Base-by-base conservation (phyloP, 257 asterid genomes). In the Cruciata laevipes region DNA sequence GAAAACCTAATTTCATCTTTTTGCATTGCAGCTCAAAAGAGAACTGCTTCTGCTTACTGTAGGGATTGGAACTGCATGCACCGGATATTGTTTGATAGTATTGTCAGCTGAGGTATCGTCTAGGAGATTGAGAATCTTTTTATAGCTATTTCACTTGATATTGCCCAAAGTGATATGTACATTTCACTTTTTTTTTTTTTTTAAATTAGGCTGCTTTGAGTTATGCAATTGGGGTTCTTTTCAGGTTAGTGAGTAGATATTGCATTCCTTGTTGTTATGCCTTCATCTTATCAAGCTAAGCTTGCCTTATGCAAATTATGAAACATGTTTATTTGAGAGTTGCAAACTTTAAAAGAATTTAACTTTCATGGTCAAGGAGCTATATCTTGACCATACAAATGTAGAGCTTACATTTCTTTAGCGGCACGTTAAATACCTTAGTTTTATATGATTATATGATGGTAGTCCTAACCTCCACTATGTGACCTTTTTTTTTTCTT, bases 31-130 rank as follows among this genome's bases (percentile, higher is more conserved):
- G 99, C 95, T 94, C 56, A 94, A 90, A 84, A 87, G 89, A 80
- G 99, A 94, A 76, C 80, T 90, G 71, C 82, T 90, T 38, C 85
- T 86, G 61, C 74, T 90, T 75, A 94, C 96, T 0, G 89, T 84
- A 77, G 85, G 85, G 33, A 80, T 94, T 56, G 99, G 99, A 79
- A 77, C 95, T 70, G 95, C 89, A 30, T 94, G 99, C 67, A 83
- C 83, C 69, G 99, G 97, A 75, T 94, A 94, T 78, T 94, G 99
- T 75, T 88, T 90, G 11, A 70, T 82, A 65, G 84, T 82, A 65
- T 87, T 94, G 61, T 94, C 99, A 5, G 71, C 79, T 52, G 85
- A 94, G 99, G 99, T 90, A 79, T 35, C 20, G 31, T 24, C 21
- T 53, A 24, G 18, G 24, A 25, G 14, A 18, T 31, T 18, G 13